phyloP scores from a whole-genome alignment of 306 rosid species.

The Ceratonia siliqua region DNA sequence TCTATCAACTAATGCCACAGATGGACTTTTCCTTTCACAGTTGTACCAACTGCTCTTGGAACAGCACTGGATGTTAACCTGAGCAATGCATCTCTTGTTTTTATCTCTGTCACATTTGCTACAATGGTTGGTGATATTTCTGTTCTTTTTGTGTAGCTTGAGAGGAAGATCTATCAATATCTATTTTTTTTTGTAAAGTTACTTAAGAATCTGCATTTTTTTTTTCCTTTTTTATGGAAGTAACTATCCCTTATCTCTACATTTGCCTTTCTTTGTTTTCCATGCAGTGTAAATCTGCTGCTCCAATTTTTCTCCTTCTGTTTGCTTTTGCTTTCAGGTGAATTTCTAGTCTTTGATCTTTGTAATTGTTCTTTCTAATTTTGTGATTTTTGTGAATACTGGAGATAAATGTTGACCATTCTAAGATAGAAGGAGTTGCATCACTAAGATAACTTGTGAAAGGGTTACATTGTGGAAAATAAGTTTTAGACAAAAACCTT shows the following conservation, averaged over 20 bases:
- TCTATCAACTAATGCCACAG: conserved; percentile 99
- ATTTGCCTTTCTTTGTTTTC: conserved; percentile 29
- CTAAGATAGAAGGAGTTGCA: conserved; percentile 15
- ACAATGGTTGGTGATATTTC: conserved; percentile 81
- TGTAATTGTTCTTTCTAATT: conserved; percentile 6
- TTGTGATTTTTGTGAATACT: conserved; percentile 17
- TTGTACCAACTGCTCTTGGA: conserved; percentile 98
- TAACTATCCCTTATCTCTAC: conserved; percentile 24
- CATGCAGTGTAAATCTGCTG: conserved; percentile 97
- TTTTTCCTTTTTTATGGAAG: conserved; percentile 4
- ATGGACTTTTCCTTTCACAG: conserved; percentile 99
- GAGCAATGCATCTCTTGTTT: conserved; percentile 97
- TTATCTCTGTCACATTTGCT: conserved; percentile 95
- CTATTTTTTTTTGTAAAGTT: conserved; percentile 24
- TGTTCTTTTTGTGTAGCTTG: conserved; percentile 27
- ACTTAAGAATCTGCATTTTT: neutral
- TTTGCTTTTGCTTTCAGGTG: conserved; percentile 98
- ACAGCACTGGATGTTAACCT: conserved; percentile 92
- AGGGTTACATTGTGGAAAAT: conserved; percentile 3
- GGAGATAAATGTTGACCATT: conserved; percentile 19
- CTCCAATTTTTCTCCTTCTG: conserved; percentile 95
- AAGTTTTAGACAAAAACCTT: too few species aligned
- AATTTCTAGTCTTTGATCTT: conserved; percentile 36
- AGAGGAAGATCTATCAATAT: conserved; percentile 7
- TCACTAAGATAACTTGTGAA: conserved; percentile 8